Percentiles rank a stretch among this genome's conserved stretches.
phyloP scores from a whole-genome alignment of 1,284 basidiomycete species.

The Cutaneotrichosporon dermatis region DNA sequence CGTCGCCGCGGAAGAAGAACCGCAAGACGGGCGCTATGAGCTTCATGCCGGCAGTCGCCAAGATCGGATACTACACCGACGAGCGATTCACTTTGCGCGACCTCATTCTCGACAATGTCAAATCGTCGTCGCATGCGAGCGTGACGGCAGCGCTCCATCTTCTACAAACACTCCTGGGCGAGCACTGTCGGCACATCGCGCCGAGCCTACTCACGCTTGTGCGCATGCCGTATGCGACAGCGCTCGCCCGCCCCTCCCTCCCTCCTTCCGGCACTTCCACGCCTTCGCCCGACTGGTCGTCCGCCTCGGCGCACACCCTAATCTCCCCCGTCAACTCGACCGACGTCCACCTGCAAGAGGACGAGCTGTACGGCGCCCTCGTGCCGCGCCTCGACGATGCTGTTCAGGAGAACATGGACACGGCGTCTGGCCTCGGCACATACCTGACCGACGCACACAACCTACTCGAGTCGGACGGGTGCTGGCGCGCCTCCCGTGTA shows the following conservation, averaged over 20 bases:
- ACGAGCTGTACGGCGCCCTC: slow-evolving; percentile 70
- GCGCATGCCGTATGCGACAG: slow-evolving; percentile 59
- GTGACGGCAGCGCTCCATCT: slow-evolving; percentile 72
- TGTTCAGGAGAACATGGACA: slow-evolving; percentile 64
- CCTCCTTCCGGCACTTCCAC: not conserved
- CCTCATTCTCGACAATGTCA: slow-evolving; percentile 70
- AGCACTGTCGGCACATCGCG: slow-evolving; percentile 64
- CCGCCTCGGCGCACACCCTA: not conserved
- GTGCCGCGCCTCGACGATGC: slow-evolving; percentile 75
- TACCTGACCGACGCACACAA: slow-evolving; percentile 39
- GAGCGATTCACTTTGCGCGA: slow-evolving; percentile 83
- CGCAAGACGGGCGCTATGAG: slow-evolving; percentile 29
- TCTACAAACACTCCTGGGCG: slow-evolving; percentile 65
- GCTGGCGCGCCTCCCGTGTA: slow-evolving; percentile 25
- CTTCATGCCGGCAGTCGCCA: slow-evolving; percentile 23
- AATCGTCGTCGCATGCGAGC: slow-evolving; percentile 61
- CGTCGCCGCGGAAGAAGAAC: slow-evolving; percentile 9
- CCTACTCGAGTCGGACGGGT: slow-evolving; percentile 28
- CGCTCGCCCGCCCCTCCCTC: slow-evolving; percentile 22
- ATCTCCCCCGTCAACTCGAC: slow-evolving; percentile 21
- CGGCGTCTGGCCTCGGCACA: slow-evolving; percentile 63
- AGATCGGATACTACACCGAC: slow-evolving; percentile 66
- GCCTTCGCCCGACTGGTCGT: too few relatives aligned
- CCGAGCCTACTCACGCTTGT: slow-evolving; percentile 65
- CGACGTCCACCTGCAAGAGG: slow-evolving; percentile 35